Base-by-base conservation (phyloP, 495 filamentous ascomycete species). In the Letharia lupina region DNA sequence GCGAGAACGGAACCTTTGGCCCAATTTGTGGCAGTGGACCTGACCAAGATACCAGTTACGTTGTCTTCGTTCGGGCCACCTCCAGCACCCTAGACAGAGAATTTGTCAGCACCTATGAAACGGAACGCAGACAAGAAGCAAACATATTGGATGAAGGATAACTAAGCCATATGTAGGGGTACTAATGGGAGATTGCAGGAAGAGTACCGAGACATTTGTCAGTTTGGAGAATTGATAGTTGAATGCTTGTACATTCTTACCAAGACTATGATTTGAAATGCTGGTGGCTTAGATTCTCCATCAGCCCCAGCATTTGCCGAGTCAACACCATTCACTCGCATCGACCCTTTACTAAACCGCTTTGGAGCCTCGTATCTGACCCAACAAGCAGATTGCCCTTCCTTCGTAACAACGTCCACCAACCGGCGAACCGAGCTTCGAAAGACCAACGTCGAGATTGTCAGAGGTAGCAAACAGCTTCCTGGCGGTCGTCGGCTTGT, bases 61-160 rank as follows among this genome's bases (percentile, higher is more conserved):
- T 91, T 89, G 71, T 91, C 86, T 78, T 98, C 94, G 69, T 83
- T 83, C 13, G 94, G 94, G 40, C 94, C 94, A 69, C 94, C 94
- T 61, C 91, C 91, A 40, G 91, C 86, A 63, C 94, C 94, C 93
- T 97, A 75, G 63, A 52, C 41, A 71, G 63, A 44, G 63, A 44
- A 61, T 61, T 57, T 67, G 65, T 67, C 61, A 63, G 65, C 65
- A 61, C 61, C 62, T n/a, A 65, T 79, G 68, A 74, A 74, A 65
- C n/a, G 61, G 74, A 74, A 68, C 54, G 67, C 65, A 67, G 66
- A 64, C 31, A 60, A 65, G 20, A 42, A 61, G 28, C 23, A 33
- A 13, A 23, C 23, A 15, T 28, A 23, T 33, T 31, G 28, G 31
- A 31, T 33, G 28, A 35, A 35, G 52, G 28, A 56, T 8, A 35